A percentile compares a stretch with the other conserved stretches of the same genome.
Conservation (phyloP, 2,329 filamentous ascomycete species). For the Paraphoma chrysanthemicola region DNA sequence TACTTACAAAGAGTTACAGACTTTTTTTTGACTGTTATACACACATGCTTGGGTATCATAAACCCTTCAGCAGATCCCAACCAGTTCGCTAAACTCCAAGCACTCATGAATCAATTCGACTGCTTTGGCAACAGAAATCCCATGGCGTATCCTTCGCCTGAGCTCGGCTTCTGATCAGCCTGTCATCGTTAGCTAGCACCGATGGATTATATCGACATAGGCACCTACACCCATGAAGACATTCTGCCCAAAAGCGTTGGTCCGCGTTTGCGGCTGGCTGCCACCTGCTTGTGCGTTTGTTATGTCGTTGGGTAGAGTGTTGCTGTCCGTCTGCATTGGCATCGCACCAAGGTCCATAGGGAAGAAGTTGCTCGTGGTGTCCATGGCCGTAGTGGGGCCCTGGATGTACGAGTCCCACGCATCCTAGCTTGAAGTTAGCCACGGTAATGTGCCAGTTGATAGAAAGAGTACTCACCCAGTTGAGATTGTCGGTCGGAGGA, state of each 20-base stretch:
- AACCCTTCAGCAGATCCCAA: neutral
- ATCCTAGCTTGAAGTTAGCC: conserved; percentile 47
- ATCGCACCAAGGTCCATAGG: conserved; percentile 50
- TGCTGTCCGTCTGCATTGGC: conserved; percentile 40
- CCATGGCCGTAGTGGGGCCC: conserved; percentile 54
- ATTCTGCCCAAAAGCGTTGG: conserved; percentile 41
- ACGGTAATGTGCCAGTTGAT: neutral
- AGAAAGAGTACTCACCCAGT: conserved; percentile 62
- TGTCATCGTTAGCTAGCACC: conserved; percentile 18
- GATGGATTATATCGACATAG: neutral
- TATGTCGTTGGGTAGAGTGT: conserved; percentile 25
- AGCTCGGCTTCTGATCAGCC: conserved; percentile 34
- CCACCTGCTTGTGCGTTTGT: conserved; percentile 13
- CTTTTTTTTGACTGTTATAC: neutral
- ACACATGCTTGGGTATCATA: neutral
- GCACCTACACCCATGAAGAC: conserved; percentile 51
- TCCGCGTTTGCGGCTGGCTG: conserved; percentile 29
- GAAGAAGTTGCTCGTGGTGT: conserved; percentile 52
- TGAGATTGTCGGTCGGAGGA: conserved; percentile 59
- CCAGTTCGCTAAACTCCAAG: neutral
- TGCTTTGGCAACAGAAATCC: conserved; percentile 39
- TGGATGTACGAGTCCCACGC: conserved; percentile 75
- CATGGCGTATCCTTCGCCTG: conserved; percentile 34
- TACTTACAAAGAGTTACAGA: neutral
- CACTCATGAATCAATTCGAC: neutral